Evolutionary conservation across 2,329 filamentous ascomycete species (phyloP), one percentile per base, ranked within the genome.

Genomic region (Curvularia eragrostidis): DNA sequence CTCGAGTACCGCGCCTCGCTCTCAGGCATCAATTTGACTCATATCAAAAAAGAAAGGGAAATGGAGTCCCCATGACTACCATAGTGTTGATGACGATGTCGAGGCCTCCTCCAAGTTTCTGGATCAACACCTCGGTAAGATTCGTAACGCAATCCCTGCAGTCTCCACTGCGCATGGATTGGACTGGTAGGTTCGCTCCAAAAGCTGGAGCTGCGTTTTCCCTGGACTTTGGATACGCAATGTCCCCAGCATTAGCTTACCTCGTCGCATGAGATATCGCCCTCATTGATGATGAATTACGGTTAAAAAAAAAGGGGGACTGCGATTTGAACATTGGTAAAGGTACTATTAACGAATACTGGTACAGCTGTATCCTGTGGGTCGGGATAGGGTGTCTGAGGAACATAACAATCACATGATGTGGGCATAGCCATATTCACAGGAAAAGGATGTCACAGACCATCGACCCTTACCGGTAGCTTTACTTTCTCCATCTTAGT

Each of bases 121-220:
- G 47, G 15, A 19, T 10, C 8, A 12, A 15, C 10, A 18, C 32
- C 9, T 39, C 15, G 32, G 8, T 39, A 26, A 19, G 47, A 38
- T 15, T 38, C 28, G 13, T 7, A 19, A 26, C 21, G 28, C 9
- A 8, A 38, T 23, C 32, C 23, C 30, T 39, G 47, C 15, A 13
- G 18, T 47, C 43, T 47, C 28, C 43, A 30, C 43, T 15, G 15
- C 4, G 18, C 18, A 19, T 30, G 5, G 43, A 47, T 21, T 21
- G 30, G 18, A 34, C 43, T 47, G 43, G 43, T 18, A 47, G 26
- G 18, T 47, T 47, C 43, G 43, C 26, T 46, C 39, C 32, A 13
- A 42, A 12, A 19, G 39, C 39, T 23, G 19, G 19, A 42, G 15
- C 39, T 24, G 34, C 39, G 23, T 12, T 12, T 24, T 12, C 21